phyloP scores from a whole-genome alignment of 1,284 basidiomycete genomes.

The Bondarzewia mesenterica region DNA sequence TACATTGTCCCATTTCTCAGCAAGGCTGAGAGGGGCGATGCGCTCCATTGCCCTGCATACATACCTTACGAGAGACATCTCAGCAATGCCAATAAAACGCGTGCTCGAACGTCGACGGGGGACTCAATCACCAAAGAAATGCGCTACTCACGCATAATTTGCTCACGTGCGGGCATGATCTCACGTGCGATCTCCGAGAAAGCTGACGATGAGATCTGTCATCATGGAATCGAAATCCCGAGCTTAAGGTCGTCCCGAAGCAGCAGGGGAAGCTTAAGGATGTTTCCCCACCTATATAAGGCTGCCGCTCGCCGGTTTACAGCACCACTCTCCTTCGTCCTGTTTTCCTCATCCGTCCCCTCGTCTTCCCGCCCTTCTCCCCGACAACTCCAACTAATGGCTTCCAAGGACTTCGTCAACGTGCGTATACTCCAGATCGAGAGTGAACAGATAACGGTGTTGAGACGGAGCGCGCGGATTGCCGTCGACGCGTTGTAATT shows the following conservation, averaged over 20 bases:
- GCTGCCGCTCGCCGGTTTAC: slow-evolving; percentile 12
- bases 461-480: not conserved
- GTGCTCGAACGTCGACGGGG: no score
- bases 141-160: no score
- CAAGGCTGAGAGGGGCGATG: slow-evolving; percentile 79
- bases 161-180: not conserved
- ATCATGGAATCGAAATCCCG: not conserved
- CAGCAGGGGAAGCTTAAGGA: no score
- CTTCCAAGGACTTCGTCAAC: slow-evolving; percentile 33
- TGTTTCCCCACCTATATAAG: slow-evolving; percentile 1
- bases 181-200: not conserved
- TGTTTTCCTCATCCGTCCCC: slow-evolving; percentile 18
- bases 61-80: slow-evolving; percentile 36
- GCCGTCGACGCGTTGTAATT: slow-evolving; percentile 1
- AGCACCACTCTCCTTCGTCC: slow-evolving; percentile 9
- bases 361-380: slow-evolving; percentile 26
- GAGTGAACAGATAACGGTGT: not conserved
- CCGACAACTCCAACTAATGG: slow-evolving; percentile 30
- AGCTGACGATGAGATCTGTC: not conserved
- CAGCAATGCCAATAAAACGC: not conserved
- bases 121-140: no score
- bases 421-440: slow-evolving; percentile 18
- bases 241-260: no score
- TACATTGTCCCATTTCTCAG: slow-evolving; percentile 90
- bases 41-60: slow-evolving; percentile 64